A percentile compares a stretch with the other conserved stretches of the same genome.
phyloP scores from a whole-genome alignment of 23 red algal species.

The Pyropia haitanensis region DNA sequence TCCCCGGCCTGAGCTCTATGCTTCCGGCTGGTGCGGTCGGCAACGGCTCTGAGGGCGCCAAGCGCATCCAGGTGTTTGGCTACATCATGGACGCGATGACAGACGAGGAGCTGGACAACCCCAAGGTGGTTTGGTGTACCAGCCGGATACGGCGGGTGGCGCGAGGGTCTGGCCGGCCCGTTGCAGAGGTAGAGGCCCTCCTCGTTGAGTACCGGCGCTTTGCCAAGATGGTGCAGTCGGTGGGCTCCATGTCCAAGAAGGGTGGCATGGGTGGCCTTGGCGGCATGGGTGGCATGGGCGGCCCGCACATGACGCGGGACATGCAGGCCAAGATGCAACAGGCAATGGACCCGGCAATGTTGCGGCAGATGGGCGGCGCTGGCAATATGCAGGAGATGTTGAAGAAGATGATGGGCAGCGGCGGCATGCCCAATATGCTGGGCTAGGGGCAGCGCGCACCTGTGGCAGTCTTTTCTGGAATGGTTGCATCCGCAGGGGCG shows the following conservation, averaged over 20 bases:
- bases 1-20: slow-evolving; percentile 90
- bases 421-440: no score
- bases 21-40: slow-evolving; percentile 35
- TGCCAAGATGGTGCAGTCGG: slow-evolving; percentile 64
- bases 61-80: slow-evolving; percentile 67
- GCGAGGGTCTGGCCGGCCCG: slow-evolving; percentile 65
- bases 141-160: slow-evolving; percentile 73
- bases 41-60: slow-evolving; percentile 66
- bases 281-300: slow-evolving; percentile 23
- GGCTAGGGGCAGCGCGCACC: no score
- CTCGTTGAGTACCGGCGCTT: slow-evolving; percentile 82
- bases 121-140: slow-evolving; percentile 60
- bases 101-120: slow-evolving; percentile 77
- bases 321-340: slow-evolving; percentile 68
- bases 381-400: slow-evolving; percentile 86
- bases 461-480: no score
- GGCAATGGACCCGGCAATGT: slow-evolving; percentile 91
- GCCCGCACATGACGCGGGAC: slow-evolving; percentile 46
- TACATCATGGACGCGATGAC: slow-evolving; percentile 97
- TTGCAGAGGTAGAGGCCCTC: slow-evolving; percentile 73
- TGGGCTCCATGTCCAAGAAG: slow-evolving; percentile 93
- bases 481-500: no score
- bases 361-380: slow-evolving; percentile 75
- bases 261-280: slow-evolving; percentile 2
- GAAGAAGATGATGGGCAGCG: slow-evolving; percentile 34